Percentiles rank a stretch among this genome's conserved stretches.
Evolutionary conservation across 2,329 filamentous ascomycete species (phyloP).

Genomic region (Sporothrix brunneoviolacea): DNA sequence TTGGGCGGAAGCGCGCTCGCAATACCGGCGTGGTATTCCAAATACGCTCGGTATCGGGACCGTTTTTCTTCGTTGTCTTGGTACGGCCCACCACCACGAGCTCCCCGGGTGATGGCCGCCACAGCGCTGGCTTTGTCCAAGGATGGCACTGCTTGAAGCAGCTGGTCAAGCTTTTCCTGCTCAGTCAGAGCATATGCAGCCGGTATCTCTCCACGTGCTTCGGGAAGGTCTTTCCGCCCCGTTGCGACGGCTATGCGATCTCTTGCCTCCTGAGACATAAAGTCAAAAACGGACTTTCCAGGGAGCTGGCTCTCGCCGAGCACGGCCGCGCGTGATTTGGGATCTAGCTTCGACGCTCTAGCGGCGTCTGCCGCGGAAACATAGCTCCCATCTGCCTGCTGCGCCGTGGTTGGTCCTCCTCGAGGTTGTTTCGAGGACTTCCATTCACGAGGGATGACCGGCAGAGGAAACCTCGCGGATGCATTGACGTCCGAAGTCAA

Average conservation of each 20-base stretch:
- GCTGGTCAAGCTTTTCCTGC: conserved; percentile 53
- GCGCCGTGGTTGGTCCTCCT: conserved; percentile 19
- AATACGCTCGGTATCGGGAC: conserved; percentile 70
- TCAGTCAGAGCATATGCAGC: conserved; percentile 56
- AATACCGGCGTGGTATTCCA: conserved; percentile 68
- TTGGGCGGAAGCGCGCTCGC: conserved; percentile 48
- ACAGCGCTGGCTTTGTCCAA: conserved; percentile 61
- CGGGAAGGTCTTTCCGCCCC: conserved; percentile 70
- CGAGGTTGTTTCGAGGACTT: conserved; percentile 49
- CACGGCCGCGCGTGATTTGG: conserved; percentile 67
- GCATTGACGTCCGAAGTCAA: conserved; percentile 37
- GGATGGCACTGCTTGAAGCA: conserved; percentile 54
- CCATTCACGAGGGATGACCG: conserved; percentile 68
- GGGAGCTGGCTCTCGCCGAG: conserved; percentile 76
- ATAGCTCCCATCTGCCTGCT: conserved; percentile 32
- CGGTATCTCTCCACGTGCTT: conserved; percentile 68
- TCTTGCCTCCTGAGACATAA: conserved; percentile 69
- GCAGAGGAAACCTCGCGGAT: conserved; percentile 51
- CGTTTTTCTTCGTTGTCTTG: conserved; percentile 74
- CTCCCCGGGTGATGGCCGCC: conserved; percentile 60
- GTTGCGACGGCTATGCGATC: conserved; percentile 69
- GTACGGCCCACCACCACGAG: conserved; percentile 69
- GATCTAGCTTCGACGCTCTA: conserved; percentile 67
- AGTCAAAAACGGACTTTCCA: conserved; percentile 94
- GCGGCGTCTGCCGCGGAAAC: conserved; percentile 70